These are phyloP conservation scores for Laguncularia racemosa DNA, from an alignment of 345 rosid species.

Conservation along the genomic window DNA sequence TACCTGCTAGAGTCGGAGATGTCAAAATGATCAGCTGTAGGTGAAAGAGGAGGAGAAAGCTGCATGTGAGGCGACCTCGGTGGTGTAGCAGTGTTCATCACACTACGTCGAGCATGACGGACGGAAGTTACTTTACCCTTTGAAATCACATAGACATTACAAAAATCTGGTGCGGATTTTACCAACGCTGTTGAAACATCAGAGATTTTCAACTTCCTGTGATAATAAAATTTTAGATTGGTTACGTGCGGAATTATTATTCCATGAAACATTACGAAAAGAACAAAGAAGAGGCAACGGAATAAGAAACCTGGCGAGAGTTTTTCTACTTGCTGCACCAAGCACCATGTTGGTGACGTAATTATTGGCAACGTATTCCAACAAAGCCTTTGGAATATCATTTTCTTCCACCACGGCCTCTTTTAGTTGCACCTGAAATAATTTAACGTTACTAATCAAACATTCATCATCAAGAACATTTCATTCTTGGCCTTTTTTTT, in stretches of 20 bases:
- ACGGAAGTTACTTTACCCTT: conserved; percentile 61
- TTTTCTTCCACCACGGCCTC: conserved; percentile 57
- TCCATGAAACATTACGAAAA: no score
- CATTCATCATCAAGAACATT: not conserved
- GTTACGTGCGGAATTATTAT: not conserved
- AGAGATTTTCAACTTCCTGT: conserved; percentile 41
- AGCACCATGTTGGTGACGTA: conserved; percentile 48
- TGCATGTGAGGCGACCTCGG: conserved; percentile 27
- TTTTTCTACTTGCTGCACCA: conserved; percentile 58
- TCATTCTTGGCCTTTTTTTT: not conserved
- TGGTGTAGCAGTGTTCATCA: conserved; percentile 39
- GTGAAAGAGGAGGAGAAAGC: conserved; percentile 14
- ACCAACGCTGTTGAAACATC: conserved; percentile 42
- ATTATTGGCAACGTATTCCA: conserved; percentile 48
- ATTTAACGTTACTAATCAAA: not conserved
- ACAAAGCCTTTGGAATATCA: conserved; percentile 52
- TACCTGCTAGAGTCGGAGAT: conserved; percentile 38
- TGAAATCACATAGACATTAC: conserved; percentile 66
- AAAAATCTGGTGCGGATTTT: conserved; percentile 63
- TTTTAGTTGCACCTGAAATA: conserved; percentile 40
- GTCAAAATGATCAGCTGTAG: conserved; percentile 8
- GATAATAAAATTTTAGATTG: no score
- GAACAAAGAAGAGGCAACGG: no score
- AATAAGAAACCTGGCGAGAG: conserved; percentile 46
- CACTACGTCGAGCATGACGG: conserved; percentile 42